Percentiles rank a stretch among this genome's conserved stretches.
phyloP scores from a whole-genome alignment of 2,329 filamentous ascomycete genomes.

The Verticillium dahliae region DNA sequence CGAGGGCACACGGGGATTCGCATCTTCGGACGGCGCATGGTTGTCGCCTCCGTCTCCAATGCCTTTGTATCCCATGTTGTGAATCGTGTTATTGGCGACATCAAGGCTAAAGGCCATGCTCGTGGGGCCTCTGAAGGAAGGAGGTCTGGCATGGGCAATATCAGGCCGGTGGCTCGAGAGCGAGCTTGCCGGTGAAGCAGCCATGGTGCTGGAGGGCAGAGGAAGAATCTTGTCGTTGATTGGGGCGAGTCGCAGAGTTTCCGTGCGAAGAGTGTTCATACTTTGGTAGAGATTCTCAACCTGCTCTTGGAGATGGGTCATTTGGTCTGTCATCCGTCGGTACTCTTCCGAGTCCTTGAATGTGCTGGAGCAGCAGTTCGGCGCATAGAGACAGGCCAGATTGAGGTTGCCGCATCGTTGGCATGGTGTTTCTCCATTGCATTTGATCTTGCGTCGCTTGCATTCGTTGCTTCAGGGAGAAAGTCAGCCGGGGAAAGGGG shows the following conservation, averaged over 20 bases:
- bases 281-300: conserved; percentile 70
- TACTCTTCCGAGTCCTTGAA: conserved; percentile 94
- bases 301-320: conserved; percentile 73
- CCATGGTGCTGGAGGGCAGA: conserved; percentile 27
- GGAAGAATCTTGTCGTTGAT: conserved; percentile 33
- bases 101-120: conserved; percentile 81
- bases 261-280: conserved; percentile 60
- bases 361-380: conserved; percentile 64
- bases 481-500: not conserved
- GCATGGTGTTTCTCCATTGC: conserved; percentile 64
- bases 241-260: conserved; percentile 36
- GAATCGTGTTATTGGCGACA: conserved; percentile 78
- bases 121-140: conserved; percentile 75
- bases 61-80: conserved; percentile 79
- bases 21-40: conserved; percentile 11
- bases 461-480: conserved; percentile 55
- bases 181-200: conserved; percentile 37
- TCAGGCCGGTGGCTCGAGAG: conserved; percentile 37
- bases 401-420: conserved; percentile 63
- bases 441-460: conserved; percentile 70
- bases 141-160: conserved; percentile 45
- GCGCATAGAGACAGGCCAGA: conserved; percentile 58
- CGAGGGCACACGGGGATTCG: conserved; percentile 4
- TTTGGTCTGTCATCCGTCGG: conserved; percentile 69
- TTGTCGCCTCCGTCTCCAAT: conserved; percentile 55